Evolutionary conservation across 2,329 filamentous ascomycete species (phyloP).

Genomic region (Fusarium ambrosium): DNA sequence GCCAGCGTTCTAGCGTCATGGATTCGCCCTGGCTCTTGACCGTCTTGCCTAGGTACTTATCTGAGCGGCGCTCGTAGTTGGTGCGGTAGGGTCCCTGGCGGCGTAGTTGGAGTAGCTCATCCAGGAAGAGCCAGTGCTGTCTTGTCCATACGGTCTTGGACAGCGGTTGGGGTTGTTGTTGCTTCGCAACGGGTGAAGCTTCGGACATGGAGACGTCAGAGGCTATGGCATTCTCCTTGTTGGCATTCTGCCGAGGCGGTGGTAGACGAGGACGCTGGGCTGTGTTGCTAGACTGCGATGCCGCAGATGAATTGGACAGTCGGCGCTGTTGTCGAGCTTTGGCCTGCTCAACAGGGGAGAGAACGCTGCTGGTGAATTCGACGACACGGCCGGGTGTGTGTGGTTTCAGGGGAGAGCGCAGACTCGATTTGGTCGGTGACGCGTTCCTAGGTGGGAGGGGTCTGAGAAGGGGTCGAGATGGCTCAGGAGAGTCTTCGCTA

Average conservation of each 20-base stretch:
- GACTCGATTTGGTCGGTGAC: slow-evolving; percentile 69
- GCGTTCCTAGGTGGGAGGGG: slow-evolving; percentile 65
- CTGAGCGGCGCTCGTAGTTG: slow-evolving; percentile 47
- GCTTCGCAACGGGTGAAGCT: slow-evolving; percentile 43
- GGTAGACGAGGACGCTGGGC: slow-evolving; percentile 23
- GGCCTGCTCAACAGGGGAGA: slow-evolving; percentile 61
- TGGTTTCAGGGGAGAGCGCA: slow-evolving; percentile 70
- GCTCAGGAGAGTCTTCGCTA: slow-evolving; percentile 54
- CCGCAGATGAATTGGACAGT: slow-evolving; percentile 43
- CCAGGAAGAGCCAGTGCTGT: slow-evolving; percentile 67
- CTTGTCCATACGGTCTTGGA: slow-evolving; percentile 63
- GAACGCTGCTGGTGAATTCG: slow-evolving; percentile 67
- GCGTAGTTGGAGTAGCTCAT: slow-evolving; percentile 65
- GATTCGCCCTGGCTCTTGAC: slow-evolving; percentile 61
- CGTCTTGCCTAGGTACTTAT: slow-evolving; percentile 61
- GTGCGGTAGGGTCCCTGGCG: slow-evolving; percentile 54
- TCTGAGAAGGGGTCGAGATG: slow-evolving; percentile 58
- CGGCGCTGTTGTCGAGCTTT: slow-evolving; percentile 49
- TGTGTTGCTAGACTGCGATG: slow-evolving; percentile 29
- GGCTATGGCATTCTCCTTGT: slow-evolving; percentile 52
- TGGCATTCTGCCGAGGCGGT: slow-evolving; percentile 34
- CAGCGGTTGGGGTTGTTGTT: slow-evolving; percentile 42
- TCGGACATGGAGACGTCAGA: slow-evolving; percentile 48
- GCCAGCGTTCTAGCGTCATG: slow-evolving; percentile 67
- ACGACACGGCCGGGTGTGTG: slow-evolving; percentile 71